These are phyloP conservation scores for Coemansia sp. DNA, from an alignment of 192 early-diverging fungal genomes.

Conservation along the genomic window DNA sequence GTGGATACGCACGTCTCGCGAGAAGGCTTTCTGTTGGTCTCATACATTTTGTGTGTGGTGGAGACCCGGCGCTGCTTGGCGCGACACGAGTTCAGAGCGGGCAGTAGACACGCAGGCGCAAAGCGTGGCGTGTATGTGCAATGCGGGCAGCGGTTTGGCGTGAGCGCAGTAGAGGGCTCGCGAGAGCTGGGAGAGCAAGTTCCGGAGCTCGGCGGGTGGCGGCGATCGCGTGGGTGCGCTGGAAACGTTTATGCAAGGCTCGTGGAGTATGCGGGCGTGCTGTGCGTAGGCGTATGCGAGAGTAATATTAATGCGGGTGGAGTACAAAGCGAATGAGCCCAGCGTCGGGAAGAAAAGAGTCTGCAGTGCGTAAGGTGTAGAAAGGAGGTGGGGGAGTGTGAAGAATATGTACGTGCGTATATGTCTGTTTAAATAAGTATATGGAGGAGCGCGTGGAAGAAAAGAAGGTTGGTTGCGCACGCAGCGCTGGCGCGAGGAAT, in stretches of 20 bases:
- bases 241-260: slow-evolving; percentile 6
- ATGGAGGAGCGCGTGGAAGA: slow-evolving; percentile 10
- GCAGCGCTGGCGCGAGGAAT: background rate
- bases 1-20: slow-evolving; percentile 38
- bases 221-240: background rate
- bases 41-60: slow-evolving; percentile 24
- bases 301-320: slow-evolving; percentile 8
- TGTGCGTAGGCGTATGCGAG: slow-evolving; percentile 4
- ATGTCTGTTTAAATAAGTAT: background rate
- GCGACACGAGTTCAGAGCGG: background rate
- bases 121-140: background rate
- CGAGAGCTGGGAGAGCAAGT: background rate
- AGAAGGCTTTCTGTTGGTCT: slow-evolving; percentile 21
- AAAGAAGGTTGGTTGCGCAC: background rate
- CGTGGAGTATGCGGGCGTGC: background rate
- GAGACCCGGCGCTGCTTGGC: background rate
- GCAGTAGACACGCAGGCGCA: background rate
- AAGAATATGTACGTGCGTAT: background rate
- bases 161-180: background rate
- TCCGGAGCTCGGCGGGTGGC: no score
- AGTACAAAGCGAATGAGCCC: background rate
- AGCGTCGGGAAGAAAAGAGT: background rate
- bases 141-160: background rate
- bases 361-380: background rate
- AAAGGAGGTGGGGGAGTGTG: background rate